These are phyloP conservation scores for Boletus insuetus DNA, from an alignment of 768 basidiomycete species.

Conservation along the genomic window DNA sequence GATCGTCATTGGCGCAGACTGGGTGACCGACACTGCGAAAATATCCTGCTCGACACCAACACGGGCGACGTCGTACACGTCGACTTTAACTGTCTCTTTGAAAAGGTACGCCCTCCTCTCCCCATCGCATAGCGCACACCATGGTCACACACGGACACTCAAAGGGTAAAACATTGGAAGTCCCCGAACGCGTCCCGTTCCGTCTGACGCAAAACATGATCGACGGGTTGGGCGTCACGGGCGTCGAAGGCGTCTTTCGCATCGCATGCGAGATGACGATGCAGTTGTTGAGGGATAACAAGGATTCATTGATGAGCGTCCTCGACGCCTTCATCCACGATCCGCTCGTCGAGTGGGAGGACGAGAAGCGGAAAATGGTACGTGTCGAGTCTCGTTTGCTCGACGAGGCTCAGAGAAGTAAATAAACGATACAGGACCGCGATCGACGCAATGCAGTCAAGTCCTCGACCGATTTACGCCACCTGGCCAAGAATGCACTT, in stretches of 20 bases:
- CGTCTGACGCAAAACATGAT: conserved; percentile 90
- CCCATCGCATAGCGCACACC: background rate
- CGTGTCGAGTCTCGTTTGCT: conserved; percentile 5
- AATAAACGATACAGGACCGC: conserved; percentile 38
- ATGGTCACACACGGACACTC: background rate
- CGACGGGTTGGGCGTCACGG: conserved; percentile 89
- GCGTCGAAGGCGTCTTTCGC: conserved; percentile 92
- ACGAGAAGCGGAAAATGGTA: conserved; percentile 69
- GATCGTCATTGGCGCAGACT: conserved; percentile 47
- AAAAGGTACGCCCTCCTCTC: conserved; percentile 56
- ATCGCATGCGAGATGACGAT: conserved; percentile 90
- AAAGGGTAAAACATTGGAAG: conserved; percentile 78
- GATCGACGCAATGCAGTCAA: conserved; percentile 45
- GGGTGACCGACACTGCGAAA: conserved; percentile 97
- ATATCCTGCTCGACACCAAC: conserved; percentile 86
- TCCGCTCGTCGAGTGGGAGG: conserved; percentile 94
- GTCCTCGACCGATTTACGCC: conserved; percentile 53
- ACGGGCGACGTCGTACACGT: conserved; percentile 94
- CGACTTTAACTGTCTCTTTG: conserved; percentile 97
- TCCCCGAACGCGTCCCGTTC: conserved; percentile 92
- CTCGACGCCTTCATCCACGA: conserved; percentile 97
- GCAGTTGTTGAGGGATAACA: conserved; percentile 83
- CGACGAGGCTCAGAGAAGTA: background rate
- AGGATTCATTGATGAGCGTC: conserved; percentile 91
- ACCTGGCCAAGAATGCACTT: conserved; percentile 73